These are phyloP conservation scores for Chlamydomonas reinhardtii DNA, from an alignment of 163 green algal genomes.

Conservation along the genomic window DNA sequence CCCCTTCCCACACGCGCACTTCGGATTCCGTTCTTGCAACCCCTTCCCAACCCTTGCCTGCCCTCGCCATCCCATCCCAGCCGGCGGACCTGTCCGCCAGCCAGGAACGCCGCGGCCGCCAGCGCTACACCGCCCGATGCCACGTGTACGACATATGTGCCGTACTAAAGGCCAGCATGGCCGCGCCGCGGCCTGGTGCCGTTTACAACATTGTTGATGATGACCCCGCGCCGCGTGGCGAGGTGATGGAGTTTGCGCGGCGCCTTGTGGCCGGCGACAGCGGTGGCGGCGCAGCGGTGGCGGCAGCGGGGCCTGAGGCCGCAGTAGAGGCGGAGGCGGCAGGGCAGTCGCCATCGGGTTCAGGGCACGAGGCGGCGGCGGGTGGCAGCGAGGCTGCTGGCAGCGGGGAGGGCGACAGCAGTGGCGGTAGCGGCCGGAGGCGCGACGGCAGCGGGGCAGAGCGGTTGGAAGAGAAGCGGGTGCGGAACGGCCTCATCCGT, in stretches of 20 bases:
- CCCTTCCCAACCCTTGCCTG: neutral
- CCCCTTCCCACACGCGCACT: neutral
- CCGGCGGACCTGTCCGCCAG: neutral
- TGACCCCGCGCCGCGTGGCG: slow-evolving; percentile 37
- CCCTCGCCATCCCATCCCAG: neutral
- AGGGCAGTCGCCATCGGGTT: too few species aligned
- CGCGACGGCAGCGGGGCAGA: neutral
- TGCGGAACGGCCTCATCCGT: slow-evolving; percentile 42
- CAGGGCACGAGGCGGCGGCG: neutral
- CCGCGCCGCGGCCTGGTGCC: neutral
- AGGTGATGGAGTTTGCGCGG: slow-evolving; percentile 32
- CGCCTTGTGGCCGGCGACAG: neutral
- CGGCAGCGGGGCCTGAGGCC: too few species aligned
- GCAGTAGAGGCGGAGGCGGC: too few species aligned
- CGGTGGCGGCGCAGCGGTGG: too few species aligned
- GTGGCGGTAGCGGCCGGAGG: neutral
- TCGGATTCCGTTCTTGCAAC: neutral
- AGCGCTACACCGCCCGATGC: slow-evolving; percentile 74
- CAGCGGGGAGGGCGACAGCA: neutral
- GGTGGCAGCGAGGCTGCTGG: neutral
- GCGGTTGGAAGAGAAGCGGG: slow-evolving; percentile 54
- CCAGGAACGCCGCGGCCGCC: slow-evolving; percentile 48
- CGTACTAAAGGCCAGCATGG: slow-evolving; percentile 43
- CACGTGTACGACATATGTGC: slow-evolving; percentile 86
- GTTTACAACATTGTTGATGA: slow-evolving; percentile 54